phyloP scores from a whole-genome alignment of 805 yeast species.

The Candida krabiensis region DNA sequence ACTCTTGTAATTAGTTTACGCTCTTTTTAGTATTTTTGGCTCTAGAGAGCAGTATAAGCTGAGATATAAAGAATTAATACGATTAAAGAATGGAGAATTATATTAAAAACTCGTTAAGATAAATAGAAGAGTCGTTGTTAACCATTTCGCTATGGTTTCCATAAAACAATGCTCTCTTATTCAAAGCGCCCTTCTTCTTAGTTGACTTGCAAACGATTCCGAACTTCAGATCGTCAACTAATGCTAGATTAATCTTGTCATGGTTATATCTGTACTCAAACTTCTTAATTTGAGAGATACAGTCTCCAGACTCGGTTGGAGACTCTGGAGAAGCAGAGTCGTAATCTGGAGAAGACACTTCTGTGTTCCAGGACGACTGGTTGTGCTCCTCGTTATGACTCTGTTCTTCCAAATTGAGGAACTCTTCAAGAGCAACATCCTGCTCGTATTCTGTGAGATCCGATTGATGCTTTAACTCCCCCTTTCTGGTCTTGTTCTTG shows the following conservation, averaged over 20 bases:
- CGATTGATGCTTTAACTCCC: background rate
- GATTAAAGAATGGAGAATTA: too few relatives aligned
- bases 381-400: slow-evolving; percentile 2
- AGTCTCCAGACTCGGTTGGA: slow-evolving; percentile 1
- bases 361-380: too few relatives aligned
- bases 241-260: slow-evolving; percentile 28
- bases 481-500: background rate
- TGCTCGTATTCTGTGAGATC: slow-evolving; percentile 1
- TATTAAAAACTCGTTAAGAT: slow-evolving; percentile 25
- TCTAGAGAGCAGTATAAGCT: too few relatives aligned
- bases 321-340: slow-evolving; percentile 2
- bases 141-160: slow-evolving; percentile 35
- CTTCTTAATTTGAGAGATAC: slow-evolving; percentile 11
- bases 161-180: slow-evolving; percentile 31
- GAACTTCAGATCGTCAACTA: slow-evolving; percentile 20
- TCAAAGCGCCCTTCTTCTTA: slow-evolving; percentile 27
- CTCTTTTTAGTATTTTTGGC: too few relatives aligned
- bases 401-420: slow-evolving; percentile 22
- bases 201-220: slow-evolving; percentile 1
- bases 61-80: too few relatives aligned
- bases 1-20: too few relatives aligned
- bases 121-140: slow-evolving; percentile 21
- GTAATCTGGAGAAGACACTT: background rate
- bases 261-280: slow-evolving; percentile 31
- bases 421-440: slow-evolving; percentile 21